phyloP scores from a whole-genome alignment of 345 rosid species.

The Hibiscus tridactylites region DNA sequence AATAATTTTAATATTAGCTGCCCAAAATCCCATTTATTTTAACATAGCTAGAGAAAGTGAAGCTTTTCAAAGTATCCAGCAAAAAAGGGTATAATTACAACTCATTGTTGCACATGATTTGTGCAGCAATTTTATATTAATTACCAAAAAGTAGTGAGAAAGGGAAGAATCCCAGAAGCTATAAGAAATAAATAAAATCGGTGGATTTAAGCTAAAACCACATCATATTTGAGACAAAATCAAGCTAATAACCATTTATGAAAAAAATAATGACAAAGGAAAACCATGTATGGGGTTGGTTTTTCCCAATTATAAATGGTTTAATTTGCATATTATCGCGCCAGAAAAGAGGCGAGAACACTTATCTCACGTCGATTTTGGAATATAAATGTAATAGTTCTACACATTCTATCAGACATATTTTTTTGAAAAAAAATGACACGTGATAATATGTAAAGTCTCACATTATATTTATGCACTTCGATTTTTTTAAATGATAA shows the following conservation, averaged over 20 bases:
- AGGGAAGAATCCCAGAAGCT: constrained; percentile 14
- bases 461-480: too few relatives aligned
- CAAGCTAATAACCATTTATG: background rate
- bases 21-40: background rate
- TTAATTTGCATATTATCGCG: too few relatives aligned
- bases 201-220: constrained; percentile 3
- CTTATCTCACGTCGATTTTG: too few relatives aligned
- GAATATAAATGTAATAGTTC: too few relatives aligned
- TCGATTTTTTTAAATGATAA: too few relatives aligned
- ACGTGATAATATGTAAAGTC: too few relatives aligned
- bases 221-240: background rate
- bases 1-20: background rate
- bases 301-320: too few relatives aligned
- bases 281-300: too few relatives aligned
- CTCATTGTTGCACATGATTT: constrained; percentile 25
- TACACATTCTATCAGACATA: too few relatives aligned
- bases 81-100: constrained; percentile 13
- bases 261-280: background rate
- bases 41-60: background rate
- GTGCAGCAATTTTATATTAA: background rate
- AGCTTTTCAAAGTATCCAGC: background rate
- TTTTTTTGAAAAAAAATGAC: too few relatives aligned
- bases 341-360: too few relatives aligned
- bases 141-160: background rate
- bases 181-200: background rate